Conservation (phyloP, 441 rosid genomes). For the Breynia disticha region DNA sequence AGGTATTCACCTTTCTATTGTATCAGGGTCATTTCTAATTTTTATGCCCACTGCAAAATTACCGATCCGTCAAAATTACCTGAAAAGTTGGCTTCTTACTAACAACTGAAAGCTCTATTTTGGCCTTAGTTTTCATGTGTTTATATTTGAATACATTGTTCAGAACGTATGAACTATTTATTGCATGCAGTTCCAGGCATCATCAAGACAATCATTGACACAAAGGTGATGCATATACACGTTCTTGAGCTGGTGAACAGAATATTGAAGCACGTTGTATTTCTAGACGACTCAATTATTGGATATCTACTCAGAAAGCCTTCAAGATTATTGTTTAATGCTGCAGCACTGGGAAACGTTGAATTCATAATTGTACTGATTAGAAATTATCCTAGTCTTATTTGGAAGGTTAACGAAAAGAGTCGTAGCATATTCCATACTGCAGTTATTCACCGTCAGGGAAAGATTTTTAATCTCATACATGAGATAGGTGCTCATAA, state of each 20-base stretch:
- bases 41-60: too few relatives aligned
- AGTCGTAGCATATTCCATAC: slow-evolving; percentile 6
- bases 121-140: too few relatives aligned
- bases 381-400: slow-evolving; percentile 1
- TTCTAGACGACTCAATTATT: neutral
- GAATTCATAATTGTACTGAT: slow-evolving; percentile 6
- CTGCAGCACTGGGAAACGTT: slow-evolving; percentile 6
- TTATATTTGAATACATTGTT: too few relatives aligned
- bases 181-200: slow-evolving; percentile 22
- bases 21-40: too few relatives aligned
- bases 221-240: slow-evolving; percentile 20
- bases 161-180: neutral
- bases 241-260: slow-evolving; percentile 9
- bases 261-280: neutral
- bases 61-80: too few relatives aligned
- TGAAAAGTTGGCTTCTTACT: too few relatives aligned
- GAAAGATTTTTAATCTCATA: slow-evolving; percentile 7
- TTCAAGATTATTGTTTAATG: neutral
- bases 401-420: neutral
- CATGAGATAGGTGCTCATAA: neutral
- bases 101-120: too few relatives aligned
- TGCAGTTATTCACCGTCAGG: slow-evolving; percentile 7
- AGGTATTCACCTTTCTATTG: neutral
- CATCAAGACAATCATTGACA: slow-evolving; percentile 11
- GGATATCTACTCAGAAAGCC: neutral